These are phyloP conservation scores for Claviceps maximensis DNA, from an alignment of 2,329 filamentous ascomycete genomes.

Conservation along the genomic window DNA sequence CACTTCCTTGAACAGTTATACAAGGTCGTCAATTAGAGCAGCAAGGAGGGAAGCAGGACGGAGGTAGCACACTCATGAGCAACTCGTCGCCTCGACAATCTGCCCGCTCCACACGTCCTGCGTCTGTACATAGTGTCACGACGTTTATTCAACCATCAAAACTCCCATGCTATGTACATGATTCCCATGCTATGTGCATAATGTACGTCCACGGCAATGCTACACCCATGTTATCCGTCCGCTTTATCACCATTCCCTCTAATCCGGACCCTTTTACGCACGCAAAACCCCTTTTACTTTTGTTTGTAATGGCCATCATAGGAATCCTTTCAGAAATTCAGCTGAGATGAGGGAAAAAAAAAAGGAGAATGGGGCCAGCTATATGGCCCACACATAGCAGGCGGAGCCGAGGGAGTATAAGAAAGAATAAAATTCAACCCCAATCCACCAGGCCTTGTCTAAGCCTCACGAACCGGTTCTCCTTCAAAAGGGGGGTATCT, in stretches of 20 bases:
- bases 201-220: conserved; percentile 7
- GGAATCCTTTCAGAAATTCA: not conserved
- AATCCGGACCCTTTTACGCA: not conserved
- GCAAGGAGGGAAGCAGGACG: conserved; percentile 21
- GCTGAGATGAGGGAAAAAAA: too few relatives aligned
- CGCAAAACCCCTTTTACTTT: not conserved
- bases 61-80: conserved; percentile 1
- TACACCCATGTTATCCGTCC: conserved; percentile 4
- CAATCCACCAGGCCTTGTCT: conserved; percentile 18
- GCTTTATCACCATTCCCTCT: not conserved
- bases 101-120: not conserved
- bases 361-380: not conserved
- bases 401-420: not conserved
- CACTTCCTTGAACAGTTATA: conserved; percentile 18
- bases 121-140: not conserved
- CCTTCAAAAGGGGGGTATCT: not conserved
- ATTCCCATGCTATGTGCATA: conserved; percentile 7
- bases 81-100: not conserved
- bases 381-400: not conserved
- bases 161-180: conserved; percentile 7
- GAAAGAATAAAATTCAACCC: conserved; percentile 7
- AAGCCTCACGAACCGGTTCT: conserved; percentile 19
- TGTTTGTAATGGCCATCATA: not conserved
- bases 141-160: not conserved
- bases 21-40: conserved; percentile 27